Evolutionary conservation across 495 filamentous ascomycete genomes (phyloP).

Genomic region (Aspergillus nidulans): DNA sequence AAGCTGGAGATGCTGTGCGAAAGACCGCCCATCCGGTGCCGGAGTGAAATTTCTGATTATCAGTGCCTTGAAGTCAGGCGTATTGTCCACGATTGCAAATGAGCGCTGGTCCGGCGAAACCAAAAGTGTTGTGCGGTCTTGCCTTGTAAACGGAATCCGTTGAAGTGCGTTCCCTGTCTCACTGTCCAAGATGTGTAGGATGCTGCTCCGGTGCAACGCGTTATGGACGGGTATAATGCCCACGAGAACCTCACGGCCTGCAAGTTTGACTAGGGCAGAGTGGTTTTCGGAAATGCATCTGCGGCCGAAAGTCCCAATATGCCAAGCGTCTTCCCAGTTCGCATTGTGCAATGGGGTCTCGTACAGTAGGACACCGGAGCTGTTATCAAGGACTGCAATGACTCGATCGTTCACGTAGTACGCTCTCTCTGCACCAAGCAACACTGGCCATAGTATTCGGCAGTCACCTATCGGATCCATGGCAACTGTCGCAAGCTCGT

Average conservation of each 20-base stretch:
- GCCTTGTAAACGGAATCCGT: not conserved
- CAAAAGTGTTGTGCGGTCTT: not conserved
- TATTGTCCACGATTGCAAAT: not conserved
- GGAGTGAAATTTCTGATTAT: too few relatives aligned
- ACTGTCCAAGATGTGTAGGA: not conserved
- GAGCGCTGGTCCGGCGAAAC: not conserved
- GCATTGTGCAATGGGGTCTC: too few relatives aligned
- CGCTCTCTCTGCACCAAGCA: not conserved
- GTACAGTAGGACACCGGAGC: too few relatives aligned
- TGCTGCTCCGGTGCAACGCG: not conserved
- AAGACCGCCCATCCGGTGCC: too few relatives aligned
- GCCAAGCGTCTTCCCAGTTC: not conserved
- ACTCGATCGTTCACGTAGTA: too few relatives aligned
- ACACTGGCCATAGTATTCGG: not conserved
- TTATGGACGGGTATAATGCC: not conserved
- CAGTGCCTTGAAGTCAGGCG: too few relatives aligned
- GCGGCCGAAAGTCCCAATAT: not conserved
- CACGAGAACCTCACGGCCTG: not conserved
- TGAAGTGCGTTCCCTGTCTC: not conserved
- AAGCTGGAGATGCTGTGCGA: too few relatives aligned
- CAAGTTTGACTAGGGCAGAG: too few relatives aligned
- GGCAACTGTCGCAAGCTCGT: not conserved
- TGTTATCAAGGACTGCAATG: too few relatives aligned
- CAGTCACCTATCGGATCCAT: too few relatives aligned
- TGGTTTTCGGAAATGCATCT: not conserved